Conservation (phyloP, 1,284 basidiomycete species). For the Xerocomus minutiporus region DNA sequence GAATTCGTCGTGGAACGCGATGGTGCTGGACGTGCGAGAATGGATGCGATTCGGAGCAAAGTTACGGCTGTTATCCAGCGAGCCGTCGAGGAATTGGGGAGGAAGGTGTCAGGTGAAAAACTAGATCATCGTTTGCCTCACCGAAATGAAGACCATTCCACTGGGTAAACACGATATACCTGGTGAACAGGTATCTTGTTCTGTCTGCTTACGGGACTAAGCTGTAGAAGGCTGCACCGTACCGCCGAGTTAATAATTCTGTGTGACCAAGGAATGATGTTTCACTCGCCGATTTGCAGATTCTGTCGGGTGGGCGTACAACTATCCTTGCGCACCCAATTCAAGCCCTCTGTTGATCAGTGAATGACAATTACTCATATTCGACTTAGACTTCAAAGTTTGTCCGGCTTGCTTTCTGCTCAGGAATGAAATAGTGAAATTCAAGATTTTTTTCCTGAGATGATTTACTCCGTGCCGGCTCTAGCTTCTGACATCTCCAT, state of each 20-base stretch:
- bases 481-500: too few species aligned
- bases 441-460: too few species aligned
- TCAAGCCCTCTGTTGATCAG: background rate
- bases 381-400: too few species aligned
- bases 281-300: background rate
- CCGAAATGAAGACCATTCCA: background rate
- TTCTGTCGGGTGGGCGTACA: background rate
- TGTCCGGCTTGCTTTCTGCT: too few species aligned
- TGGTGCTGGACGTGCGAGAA: conserved; percentile 11
- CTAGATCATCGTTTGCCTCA: conserved; percentile 16
- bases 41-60: conserved; percentile 44
- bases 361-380: too few species aligned
- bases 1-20: background rate
- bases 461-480: too few species aligned
- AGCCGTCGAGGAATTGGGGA: conserved; percentile 58
- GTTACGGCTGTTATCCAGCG: conserved; percentile 56
- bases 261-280: background rate
- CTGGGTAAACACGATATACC: background rate
- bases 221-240: too few species aligned
- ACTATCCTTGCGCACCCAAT: background rate
- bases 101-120: conserved; percentile 40
- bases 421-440: too few species aligned
- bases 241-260: too few species aligned
- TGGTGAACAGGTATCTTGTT: background rate
- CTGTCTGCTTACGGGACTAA: background rate